Evolutionary conservation across 768 basidiomycete genomes (phyloP).

Genomic region (Pulveroboletus frians): DNA sequence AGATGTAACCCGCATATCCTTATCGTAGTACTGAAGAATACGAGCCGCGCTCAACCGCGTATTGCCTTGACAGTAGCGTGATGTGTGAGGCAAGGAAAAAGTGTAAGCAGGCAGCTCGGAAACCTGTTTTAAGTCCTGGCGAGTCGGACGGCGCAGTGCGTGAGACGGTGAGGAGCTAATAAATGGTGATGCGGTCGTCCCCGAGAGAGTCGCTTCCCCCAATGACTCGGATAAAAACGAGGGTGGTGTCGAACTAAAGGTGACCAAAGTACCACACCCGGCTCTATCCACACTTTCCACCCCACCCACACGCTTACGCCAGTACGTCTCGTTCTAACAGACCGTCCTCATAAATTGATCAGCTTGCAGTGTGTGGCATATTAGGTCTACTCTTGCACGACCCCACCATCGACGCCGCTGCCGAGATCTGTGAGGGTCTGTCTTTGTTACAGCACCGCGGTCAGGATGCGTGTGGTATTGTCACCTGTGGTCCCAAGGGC

Average conservation of each 20-base stretch:
- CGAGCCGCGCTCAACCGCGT: constrained; percentile 71
- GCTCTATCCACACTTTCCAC: constrained; percentile 2
- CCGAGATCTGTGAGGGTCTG: constrained; percentile 93
- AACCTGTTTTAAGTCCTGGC: too few species aligned
- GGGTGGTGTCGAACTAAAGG: neutral
- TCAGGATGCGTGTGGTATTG: constrained; percentile 96
- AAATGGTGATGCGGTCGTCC: neutral
- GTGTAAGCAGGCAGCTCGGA: too few species aligned
- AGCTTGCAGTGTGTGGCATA: constrained; percentile 77
- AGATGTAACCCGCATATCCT: constrained; percentile 34
- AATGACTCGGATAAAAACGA: constrained; percentile 10
- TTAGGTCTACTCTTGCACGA: constrained; percentile 84
- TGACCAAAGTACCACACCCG: neutral
- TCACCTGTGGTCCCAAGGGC: constrained; percentile 93
- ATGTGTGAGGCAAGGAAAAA: neutral
- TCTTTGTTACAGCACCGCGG: constrained; percentile 94
- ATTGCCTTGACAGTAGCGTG: constrained; percentile 21
- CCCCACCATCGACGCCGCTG: constrained; percentile 63
- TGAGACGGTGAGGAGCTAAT: neutral
- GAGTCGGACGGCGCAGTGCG: neutral
- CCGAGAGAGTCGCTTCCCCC: neutral
- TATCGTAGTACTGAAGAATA: constrained; percentile 42
- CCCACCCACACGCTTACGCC: constrained; percentile 3
- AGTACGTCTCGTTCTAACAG: constrained; percentile 25
- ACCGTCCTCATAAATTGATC: constrained; percentile 3